phyloP scores from a whole-genome alignment of 441 rosid species.

The Macaranga tanarius region DNA sequence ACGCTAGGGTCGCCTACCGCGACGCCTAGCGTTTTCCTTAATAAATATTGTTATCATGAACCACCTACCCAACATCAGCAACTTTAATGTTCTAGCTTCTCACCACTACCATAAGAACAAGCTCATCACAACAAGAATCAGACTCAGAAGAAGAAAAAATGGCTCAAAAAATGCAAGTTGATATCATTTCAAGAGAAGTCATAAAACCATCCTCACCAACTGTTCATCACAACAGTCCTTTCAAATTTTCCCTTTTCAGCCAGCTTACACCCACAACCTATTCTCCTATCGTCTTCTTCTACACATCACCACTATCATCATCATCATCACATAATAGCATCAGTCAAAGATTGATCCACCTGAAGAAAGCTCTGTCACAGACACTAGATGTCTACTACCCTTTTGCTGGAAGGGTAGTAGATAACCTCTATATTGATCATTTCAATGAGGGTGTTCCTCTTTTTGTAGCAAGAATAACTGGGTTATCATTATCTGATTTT shows the following conservation, averaged over 20 bases:
- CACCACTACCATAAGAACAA: too few species aligned
- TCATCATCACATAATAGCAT: too few species aligned
- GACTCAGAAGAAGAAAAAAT: not conserved
- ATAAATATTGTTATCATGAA: too few species aligned
- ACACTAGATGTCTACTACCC: slow-evolving; percentile 27
- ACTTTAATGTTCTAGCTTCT: too few species aligned
- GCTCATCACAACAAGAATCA: too few species aligned
- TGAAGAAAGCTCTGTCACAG: slow-evolving; percentile 24
- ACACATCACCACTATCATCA: not conserved
- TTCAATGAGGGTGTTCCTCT: slow-evolving; percentile 28
- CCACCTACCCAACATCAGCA: too few species aligned
- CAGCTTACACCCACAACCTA: slow-evolving; percentile 16
- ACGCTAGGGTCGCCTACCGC: too few species aligned
- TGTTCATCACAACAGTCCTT: not conserved
- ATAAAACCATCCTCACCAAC: slow-evolving; percentile 21
- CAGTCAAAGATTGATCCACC: too few species aligned
- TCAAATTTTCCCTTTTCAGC: slow-evolving; percentile 10
- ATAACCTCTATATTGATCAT: slow-evolving; percentile 14
- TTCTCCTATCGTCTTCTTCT: slow-evolving; percentile 14
- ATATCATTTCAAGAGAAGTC: slow-evolving; percentile 13
- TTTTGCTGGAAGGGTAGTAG: slow-evolving; percentile 19
- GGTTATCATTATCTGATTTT: slow-evolving; percentile 14
- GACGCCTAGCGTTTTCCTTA: too few species aligned
- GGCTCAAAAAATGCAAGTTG: not conserved
- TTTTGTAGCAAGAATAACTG: slow-evolving; percentile 6